Evolutionary conservation across 805 yeast species (phyloP), one percentile per base, ranked within the genome.

Genomic region (Lipomyces kockii): DNA sequence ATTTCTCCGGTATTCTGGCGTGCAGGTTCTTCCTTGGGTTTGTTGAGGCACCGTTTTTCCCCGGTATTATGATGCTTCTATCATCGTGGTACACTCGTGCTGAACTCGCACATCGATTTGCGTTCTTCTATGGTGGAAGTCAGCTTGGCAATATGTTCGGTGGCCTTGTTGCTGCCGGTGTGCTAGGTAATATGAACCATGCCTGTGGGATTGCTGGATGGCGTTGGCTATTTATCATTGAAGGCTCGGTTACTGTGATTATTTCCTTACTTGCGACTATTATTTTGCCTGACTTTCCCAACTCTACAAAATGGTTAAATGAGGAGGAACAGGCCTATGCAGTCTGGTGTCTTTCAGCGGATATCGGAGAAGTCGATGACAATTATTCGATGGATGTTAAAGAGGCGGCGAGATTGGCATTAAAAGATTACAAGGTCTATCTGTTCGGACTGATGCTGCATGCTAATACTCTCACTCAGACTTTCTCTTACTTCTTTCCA

Each of bases 61-160:
- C 83, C 0, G 83, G 80, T 46, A 74, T 79, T 11, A 65, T 73
- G 52, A 73, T 77, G 61, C 73, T 75, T 73, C 72, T 80, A 39
- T 74, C 80, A 14, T 73, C 75, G 60, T 80, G 79, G 76, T 84
- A 84, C 70, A 80, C 83, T 60, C 78, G 83, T 66, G 77, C 78
- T 60, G 87, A 84, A 71, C 79, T 82, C 66, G 85, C 84, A 5
- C 76, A 79, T 39, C 76, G 87, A 61, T 77, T 82, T 67, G 80
- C 85, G 5, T 79, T 80, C 65, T 80, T 85, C 58, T 84, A 84
- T 72, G 78, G 83, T 49, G 82, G 85, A 39, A 83, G 88, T 9
- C 83, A 85, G 63, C 73, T 85, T 51, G 82, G 87, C 9, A 83
- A 85, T 58, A 86, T 86, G 1, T 84, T 86, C 75, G 87, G 87